Evolutionary conservation across 495 filamentous ascomycete species (phyloP), one percentile per base, ranked within the genome.

Genomic region (Geopyxis carbonaria): DNA sequence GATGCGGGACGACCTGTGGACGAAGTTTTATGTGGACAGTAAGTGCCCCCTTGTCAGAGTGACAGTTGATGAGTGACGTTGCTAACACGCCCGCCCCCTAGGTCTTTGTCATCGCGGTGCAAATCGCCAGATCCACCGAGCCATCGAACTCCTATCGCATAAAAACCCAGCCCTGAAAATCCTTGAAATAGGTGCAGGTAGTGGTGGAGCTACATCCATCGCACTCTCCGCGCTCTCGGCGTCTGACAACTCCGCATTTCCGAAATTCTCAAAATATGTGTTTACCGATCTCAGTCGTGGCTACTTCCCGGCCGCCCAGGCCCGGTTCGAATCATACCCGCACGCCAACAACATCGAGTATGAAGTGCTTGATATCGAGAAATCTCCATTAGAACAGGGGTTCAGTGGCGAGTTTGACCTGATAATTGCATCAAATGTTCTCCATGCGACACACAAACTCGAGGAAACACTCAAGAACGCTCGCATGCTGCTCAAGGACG

Each of bases 361-460:
- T 24, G 18, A 23, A 19, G 34, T 16, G 15, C 25, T 45, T 2
- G 36, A 74, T 49, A 53, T 62, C 22, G 60, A 66, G 22, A 45
- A 58, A 0, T 56, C 61, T 11, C 24, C 57, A 0, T 16, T n/a
- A 0, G 47, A 53, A 1, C 72, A 75, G 43, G 67, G 62, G 0
- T 72, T 59, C 14, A 49, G 45, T 4, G 29, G 55, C 5, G 55
- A 51, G 0, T 75, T 65, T 43, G 72, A 76, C 31, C 7, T 75
- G 10, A 54, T 76, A 5, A 38, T 67, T 9, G 62, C 62, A 11
- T 51, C 53, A 4, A 50, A 55, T n/a, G 58, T n/a, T 2, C 38
- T 75, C 4, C 69, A 75, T 44, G 66, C 65, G 1, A 74, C 69
- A 0, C 34, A 34, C 0, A 38, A 45, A 9, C 39, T 70, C 0